phyloP scores from a whole-genome alignment of 495 filamentous ascomycete genomes.

The Neurospora tetraspora region DNA sequence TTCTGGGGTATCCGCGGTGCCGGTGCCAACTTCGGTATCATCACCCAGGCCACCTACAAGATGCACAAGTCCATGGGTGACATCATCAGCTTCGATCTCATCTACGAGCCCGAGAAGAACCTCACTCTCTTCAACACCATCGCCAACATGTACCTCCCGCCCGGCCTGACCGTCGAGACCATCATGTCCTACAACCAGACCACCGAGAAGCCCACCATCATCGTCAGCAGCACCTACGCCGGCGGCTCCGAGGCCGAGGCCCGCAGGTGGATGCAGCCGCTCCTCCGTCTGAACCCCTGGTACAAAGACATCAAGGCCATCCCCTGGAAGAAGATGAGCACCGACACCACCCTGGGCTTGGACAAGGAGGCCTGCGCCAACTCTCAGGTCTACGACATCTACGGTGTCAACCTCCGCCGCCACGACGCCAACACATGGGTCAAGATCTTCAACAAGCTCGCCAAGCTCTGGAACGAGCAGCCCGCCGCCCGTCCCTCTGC shows the following conservation, averaged over 20 bases:
- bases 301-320: background rate
- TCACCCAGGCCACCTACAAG: slow-evolving; percentile 16
- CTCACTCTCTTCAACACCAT: background rate
- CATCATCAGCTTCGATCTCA: background rate
- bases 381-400: background rate
- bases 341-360: background rate
- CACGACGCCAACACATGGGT: background rate
- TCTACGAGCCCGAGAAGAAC: background rate
- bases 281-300: background rate
- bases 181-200: background rate
- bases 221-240: background rate
- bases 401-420: background rate
- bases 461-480: background rate
- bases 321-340: background rate
- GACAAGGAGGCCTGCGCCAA: background rate
- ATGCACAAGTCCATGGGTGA: slow-evolving; percentile 1
- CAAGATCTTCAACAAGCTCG: background rate
- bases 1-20: slow-evolving; percentile 33
- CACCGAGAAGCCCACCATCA: background rate
- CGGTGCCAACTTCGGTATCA: slow-evolving; percentile 38
- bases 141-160: background rate
- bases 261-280: background rate
- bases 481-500: background rate
- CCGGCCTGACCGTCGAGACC: background rate
- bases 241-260: background rate